Conservation (phyloP, 2,329 filamentous ascomycete genomes). For the Achaetomium macrosporum region DNA sequence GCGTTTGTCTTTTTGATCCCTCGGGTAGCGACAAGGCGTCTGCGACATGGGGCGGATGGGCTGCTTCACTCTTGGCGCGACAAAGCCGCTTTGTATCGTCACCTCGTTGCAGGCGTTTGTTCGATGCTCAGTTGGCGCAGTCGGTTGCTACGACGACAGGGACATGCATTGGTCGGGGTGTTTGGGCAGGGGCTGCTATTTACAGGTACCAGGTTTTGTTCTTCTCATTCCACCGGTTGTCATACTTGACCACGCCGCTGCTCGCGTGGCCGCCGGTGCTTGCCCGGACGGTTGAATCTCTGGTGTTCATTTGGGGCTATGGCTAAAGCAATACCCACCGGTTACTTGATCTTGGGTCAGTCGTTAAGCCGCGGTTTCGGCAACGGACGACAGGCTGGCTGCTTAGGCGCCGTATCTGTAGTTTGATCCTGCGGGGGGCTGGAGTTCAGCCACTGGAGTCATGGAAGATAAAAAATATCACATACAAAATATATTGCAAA, state of each 20-base stretch:
- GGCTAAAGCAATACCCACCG: constrained; percentile 12
- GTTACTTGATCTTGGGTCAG: constrained; percentile 1
- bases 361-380: constrained; percentile 4
- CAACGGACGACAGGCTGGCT: background rate
- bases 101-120: background rate
- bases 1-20: constrained; percentile 3
- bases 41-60: constrained; percentile 8
- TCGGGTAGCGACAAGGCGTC: background rate
- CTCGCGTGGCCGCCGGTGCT: background rate
- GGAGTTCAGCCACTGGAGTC: background rate
- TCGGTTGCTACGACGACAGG: constrained; percentile 16
- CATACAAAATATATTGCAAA: background rate
- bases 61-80: background rate
- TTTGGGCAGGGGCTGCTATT: constrained; percentile 17
- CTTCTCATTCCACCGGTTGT: constrained; percentile 7
- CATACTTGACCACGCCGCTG: constrained; percentile 3
- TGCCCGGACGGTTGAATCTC: background rate
- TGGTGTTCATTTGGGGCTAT: background rate
- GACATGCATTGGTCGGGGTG: constrained; percentile 27
- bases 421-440: background rate
- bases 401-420: background rate
- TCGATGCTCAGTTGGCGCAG: constrained; percentile 4
- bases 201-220: constrained; percentile 6
- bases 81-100: constrained; percentile 12
- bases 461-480: constrained; percentile 6